Evolutionary conservation across 148 eudicot species (phyloP).

Genomic region (Chenopodium quinoa): DNA sequence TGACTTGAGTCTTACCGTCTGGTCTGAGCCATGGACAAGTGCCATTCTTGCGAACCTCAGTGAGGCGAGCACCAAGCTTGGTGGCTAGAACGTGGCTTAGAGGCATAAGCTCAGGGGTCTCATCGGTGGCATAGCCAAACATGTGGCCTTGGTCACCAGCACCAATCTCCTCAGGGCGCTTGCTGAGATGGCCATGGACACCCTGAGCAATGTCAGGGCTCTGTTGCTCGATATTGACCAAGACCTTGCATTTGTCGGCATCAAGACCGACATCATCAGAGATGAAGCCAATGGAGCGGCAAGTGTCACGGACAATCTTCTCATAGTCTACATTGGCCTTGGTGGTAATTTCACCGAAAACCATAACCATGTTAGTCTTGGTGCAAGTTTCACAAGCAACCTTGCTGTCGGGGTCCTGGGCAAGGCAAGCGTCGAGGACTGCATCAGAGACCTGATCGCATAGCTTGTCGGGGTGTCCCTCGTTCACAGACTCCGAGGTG

Average conservation of each 20-base stretch:
- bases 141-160: slow-evolving; percentile 67
- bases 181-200: slow-evolving; percentile 61
- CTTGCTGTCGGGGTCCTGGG: slow-evolving; percentile 69
- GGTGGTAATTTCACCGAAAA: slow-evolving; percentile 66
- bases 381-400: slow-evolving; percentile 65
- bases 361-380: slow-evolving; percentile 65
- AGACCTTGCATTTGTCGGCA: slow-evolving; percentile 66
- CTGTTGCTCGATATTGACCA: slow-evolving; percentile 64
- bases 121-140: slow-evolving; percentile 69
- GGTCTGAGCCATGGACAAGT: slow-evolving; percentile 68
- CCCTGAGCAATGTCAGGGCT: slow-evolving; percentile 70
- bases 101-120: slow-evolving; percentile 71
- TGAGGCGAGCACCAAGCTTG: slow-evolving; percentile 63
- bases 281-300: slow-evolving; percentile 55
- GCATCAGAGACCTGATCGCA: slow-evolving; percentile 73
- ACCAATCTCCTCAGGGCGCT: slow-evolving; percentile 61
- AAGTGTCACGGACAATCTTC: slow-evolving; percentile 67
- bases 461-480: slow-evolving; percentile 73
- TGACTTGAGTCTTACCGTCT: slow-evolving; percentile 73
- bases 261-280: slow-evolving; percentile 66
- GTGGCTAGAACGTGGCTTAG: slow-evolving; percentile 69
- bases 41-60: slow-evolving; percentile 63
- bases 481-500: slow-evolving; percentile 70
- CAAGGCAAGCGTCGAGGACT: slow-evolving; percentile 67
- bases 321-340: slow-evolving; percentile 64